phyloP scores from a whole-genome alignment of 2,329 filamentous ascomycete species.

The Penicillium sp. region DNA sequence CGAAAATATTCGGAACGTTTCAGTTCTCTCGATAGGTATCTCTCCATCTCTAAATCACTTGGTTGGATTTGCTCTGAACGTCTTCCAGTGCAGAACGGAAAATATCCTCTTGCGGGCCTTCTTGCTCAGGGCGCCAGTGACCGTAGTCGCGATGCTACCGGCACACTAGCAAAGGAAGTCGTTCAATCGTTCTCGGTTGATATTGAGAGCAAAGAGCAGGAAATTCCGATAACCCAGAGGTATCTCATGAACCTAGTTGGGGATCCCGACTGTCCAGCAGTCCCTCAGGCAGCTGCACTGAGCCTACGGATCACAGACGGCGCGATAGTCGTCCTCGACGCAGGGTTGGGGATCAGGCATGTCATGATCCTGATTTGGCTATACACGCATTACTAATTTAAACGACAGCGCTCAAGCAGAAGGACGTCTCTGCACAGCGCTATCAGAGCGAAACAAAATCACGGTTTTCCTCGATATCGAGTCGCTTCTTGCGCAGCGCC shows the following conservation, averaged over 20 bases:
- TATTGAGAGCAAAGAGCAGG: not conserved
- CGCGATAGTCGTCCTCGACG: not conserved
- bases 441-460: not conserved
- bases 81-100: not conserved
- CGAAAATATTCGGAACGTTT: not conserved
- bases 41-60: not conserved
- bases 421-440: not conserved
- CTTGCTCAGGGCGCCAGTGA: not conserved
- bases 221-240: not conserved
- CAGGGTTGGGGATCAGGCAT: not conserved
- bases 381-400: no score
- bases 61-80: not conserved
- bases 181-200: not conserved
- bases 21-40: not conserved
- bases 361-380: not conserved
- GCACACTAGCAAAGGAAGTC: not conserved
- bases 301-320: not conserved
- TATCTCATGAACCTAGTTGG: not conserved
- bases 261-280: not conserved
- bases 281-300: not conserved
- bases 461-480: not conserved
- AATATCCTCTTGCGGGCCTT: not conserved
- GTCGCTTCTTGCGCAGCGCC: not conserved
- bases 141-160: not conserved
- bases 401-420: not conserved